A percentile compares a stretch with the other conserved stretches of the same genome.
These are phyloP conservation scores for Oryza meyeriana DNA, from an alignment of 176 grass and related monocot genomes.

Conservation along the genomic window DNA sequence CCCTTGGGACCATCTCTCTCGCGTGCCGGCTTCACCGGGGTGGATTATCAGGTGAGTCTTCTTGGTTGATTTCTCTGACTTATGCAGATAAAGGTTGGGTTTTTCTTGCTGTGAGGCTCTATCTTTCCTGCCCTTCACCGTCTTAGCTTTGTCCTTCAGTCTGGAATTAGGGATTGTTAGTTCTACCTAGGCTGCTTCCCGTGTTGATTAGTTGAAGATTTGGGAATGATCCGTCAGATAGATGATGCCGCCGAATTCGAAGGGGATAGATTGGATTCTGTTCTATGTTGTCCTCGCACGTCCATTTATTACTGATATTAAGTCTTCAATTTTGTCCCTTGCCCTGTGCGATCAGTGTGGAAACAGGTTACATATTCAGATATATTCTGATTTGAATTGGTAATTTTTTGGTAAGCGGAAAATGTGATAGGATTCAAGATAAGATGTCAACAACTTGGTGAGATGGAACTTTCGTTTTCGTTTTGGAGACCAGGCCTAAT, in stretches of 20 bases:
- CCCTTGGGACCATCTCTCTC: background rate
- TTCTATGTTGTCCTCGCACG: background rate
- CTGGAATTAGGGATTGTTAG: background rate
- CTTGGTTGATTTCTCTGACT: background rate
- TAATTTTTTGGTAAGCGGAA: background rate
- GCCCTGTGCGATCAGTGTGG: background rate
- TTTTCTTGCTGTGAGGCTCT: background rate
- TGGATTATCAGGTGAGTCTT: constrained; percentile 35
- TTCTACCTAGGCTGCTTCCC: background rate
- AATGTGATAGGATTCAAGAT: background rate
- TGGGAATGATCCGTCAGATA: background rate
- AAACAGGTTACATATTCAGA: background rate
- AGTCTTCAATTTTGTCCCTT: too few relatives aligned
- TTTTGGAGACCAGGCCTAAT: background rate
- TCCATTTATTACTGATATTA: background rate
- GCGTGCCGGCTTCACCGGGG: background rate
- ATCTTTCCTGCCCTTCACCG: background rate
- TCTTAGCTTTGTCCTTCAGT: background rate
- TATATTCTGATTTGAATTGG: background rate
- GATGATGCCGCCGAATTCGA: background rate
- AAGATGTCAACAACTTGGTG: background rate
- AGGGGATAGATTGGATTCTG: background rate
- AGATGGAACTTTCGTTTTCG: background rate
- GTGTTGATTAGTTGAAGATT: background rate
- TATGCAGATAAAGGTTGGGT: background rate